Evolutionary conservation across 768 basidiomycete genomes (phyloP).

Genomic region (Pisolithus albus): DNA sequence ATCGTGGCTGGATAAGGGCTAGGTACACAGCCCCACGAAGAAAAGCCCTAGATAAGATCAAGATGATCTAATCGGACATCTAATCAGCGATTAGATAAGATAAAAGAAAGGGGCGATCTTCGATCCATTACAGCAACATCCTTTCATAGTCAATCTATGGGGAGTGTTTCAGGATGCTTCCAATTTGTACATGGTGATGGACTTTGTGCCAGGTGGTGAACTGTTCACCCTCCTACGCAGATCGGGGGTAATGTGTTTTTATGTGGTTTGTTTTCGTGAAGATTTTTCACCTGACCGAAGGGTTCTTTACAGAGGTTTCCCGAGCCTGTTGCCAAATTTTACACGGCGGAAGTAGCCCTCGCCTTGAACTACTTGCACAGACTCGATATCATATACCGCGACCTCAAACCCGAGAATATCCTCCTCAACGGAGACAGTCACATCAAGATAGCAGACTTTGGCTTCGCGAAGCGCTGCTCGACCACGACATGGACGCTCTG

Average conservation of each 20-base stretch:
- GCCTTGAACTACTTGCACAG: constrained; percentile 87
- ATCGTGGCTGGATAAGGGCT: too few species aligned
- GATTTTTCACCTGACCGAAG: constrained; percentile 6
- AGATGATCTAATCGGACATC: too few species aligned
- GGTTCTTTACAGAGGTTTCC: constrained; percentile 69
- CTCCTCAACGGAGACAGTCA: constrained; percentile 88
- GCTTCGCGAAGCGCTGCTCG: constrained; percentile 86
- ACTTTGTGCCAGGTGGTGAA: constrained; percentile 94
- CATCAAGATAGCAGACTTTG: constrained; percentile 97
- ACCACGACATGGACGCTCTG: constrained; percentile 94
- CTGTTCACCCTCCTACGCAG: constrained; percentile 88
- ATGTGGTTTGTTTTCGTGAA: constrained; percentile 12
- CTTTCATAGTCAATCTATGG: constrained; percentile 96
- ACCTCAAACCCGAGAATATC: constrained; percentile 97
- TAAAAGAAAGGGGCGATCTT: too few species aligned
- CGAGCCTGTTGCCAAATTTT: constrained; percentile 96
- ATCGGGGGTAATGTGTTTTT: constrained; percentile 65
- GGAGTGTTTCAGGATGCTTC: constrained; percentile 87
- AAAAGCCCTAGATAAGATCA: too few species aligned
- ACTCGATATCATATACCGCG: constrained; percentile 90
- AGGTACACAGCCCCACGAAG: too few species aligned
- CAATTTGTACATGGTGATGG: constrained; percentile 98
- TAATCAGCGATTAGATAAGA: too few species aligned
- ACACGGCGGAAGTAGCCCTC: constrained; percentile 89
- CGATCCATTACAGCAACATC: too few species aligned